phyloP scores from a whole-genome alignment of 768 basidiomycete genomes.

The Lactarius deliciosus region DNA sequence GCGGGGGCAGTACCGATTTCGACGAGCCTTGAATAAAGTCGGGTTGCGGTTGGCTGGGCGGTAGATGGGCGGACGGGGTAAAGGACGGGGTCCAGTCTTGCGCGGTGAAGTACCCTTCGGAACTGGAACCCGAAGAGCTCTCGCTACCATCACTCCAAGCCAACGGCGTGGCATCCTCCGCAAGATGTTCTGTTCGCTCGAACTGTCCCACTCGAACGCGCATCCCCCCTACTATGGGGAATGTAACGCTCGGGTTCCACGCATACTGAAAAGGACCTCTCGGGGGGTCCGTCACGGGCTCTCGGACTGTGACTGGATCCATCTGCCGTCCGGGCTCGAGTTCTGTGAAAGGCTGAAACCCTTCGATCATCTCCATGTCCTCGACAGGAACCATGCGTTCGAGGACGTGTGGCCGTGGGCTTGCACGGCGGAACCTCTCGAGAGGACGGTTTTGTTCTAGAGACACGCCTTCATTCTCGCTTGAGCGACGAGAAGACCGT shows the following conservation, averaged over 20 bases:
- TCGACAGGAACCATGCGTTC: constrained; percentile 20
- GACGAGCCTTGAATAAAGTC: constrained; percentile 23
- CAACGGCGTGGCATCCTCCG: neutral
- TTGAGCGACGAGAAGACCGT: neutral
- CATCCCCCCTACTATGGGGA: constrained; percentile 21
- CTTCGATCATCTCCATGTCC: constrained; percentile 23
- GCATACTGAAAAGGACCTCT: neutral
- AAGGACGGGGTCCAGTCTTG: constrained; percentile 13
- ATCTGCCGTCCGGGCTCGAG: constrained; percentile 9
- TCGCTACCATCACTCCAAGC: neutral
- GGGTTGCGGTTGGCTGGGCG: neutral
- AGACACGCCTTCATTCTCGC: constrained; percentile 10
- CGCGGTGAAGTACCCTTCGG: constrained; percentile 18
- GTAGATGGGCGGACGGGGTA: neutral
- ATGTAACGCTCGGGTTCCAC: constrained; percentile 17
- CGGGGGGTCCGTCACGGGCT: constrained; percentile 4
- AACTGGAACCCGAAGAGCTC: neutral
- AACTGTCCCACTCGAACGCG: constrained; percentile 24
- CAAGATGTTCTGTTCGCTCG: constrained; percentile 3
- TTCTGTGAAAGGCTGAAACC: constrained; percentile 24
- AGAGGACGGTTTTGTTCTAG: neutral
- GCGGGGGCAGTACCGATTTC: neutral
- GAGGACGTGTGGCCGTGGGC: constrained; percentile 14
- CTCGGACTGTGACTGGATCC: constrained; percentile 12
- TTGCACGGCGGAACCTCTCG: constrained; percentile 1